Base-by-base conservation (phyloP, 2,329 filamentous ascomycete species). In the Fusarium udum region DNA sequence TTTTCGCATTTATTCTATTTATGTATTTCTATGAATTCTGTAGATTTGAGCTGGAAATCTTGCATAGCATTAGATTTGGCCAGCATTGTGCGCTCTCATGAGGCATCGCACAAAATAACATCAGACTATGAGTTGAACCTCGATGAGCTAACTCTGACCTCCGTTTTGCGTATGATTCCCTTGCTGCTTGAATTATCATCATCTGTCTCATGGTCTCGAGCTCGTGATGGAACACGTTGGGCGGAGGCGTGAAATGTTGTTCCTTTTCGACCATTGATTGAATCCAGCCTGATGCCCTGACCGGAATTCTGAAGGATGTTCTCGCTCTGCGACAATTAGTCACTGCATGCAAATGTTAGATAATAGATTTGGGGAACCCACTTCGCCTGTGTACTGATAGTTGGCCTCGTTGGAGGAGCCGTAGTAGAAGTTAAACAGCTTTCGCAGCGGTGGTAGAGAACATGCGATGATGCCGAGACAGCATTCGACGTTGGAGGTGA, bases 381-480 rank as follows among this genome's bases (percentile, higher is more conserved):
- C 64, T 6, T 52, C 64, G 13, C 24, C 57, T 4, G 66, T 64
- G 24, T 40, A 45, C 10, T 57, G 28, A n/a, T 63, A 57, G 24
- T 45, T 57, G 4, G n/a, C 46, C 3, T 67, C 51, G 7, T 37
- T 28, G 7, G 64, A 56, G 13, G 66, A 68, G 7, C 66, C 66
- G 4, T 69, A 58, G 2, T 69, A 69, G 16, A 69, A 69, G 22
- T 45, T 58, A 10, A 69, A 68, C 0, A 69, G 13, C 4, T 69
- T 69, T 3, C 64, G 45, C 0, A 69, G 36, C 4, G 66, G 66
- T 1, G 66, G 64, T 0, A 69, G 2, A 0, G 66, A 69, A 28
- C 57, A 69, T 18, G 57, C 66, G 28, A 69, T 69, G 16, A 69
- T 69, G 4, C 66, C 66, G 3, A 69, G 16, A 11, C 57, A 68